phyloP scores from a whole-genome alignment of 768 basidiomycete species.

The Chalciporus chontae region DNA sequence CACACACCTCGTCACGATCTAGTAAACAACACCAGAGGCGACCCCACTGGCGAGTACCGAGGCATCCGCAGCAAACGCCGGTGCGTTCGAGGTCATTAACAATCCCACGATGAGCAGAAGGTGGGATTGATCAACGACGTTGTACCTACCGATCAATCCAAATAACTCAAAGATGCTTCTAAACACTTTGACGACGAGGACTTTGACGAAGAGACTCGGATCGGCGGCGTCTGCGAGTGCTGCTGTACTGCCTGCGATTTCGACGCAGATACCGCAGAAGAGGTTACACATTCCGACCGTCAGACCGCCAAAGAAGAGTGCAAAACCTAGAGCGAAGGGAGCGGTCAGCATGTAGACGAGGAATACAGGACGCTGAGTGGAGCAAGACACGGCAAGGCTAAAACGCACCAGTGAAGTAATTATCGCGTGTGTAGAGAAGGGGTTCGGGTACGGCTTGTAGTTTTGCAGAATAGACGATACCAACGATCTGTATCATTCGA shows the following conservation, averaged over 20 bases:
- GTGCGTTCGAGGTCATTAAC: slow-evolving; percentile 69
- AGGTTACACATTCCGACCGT: slow-evolving; percentile 94
- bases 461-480: slow-evolving; percentile 93
- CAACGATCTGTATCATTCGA: slow-evolving; percentile 68
- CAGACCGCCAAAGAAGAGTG: slow-evolving; percentile 96
- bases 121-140: no score
- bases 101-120: no score
- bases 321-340: slow-evolving; percentile 59
- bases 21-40: slow-evolving; percentile 34
- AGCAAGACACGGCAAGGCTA: not conserved
- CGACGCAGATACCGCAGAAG: slow-evolving; percentile 91
- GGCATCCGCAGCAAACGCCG: slow-evolving; percentile 46
- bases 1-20: slow-evolving; percentile 4
- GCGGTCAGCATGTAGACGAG: not conserved
- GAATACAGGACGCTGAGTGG: not conserved
- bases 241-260: slow-evolving; percentile 92
- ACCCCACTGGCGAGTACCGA: slow-evolving; percentile 24
- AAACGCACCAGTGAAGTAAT: slow-evolving; percentile 83
- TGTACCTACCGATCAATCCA: slow-evolving; percentile 86
- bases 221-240: slow-evolving; percentile 95
- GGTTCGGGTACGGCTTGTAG: slow-evolving; percentile 56
- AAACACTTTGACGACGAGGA: slow-evolving; percentile 94
- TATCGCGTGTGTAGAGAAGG: slow-evolving; percentile 76
- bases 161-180: slow-evolving; percentile 90
- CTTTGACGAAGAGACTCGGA: slow-evolving; percentile 92